phyloP scores from a whole-genome alignment of 1,284 basidiomycete species.

The Rhizoctonia solani region DNA sequence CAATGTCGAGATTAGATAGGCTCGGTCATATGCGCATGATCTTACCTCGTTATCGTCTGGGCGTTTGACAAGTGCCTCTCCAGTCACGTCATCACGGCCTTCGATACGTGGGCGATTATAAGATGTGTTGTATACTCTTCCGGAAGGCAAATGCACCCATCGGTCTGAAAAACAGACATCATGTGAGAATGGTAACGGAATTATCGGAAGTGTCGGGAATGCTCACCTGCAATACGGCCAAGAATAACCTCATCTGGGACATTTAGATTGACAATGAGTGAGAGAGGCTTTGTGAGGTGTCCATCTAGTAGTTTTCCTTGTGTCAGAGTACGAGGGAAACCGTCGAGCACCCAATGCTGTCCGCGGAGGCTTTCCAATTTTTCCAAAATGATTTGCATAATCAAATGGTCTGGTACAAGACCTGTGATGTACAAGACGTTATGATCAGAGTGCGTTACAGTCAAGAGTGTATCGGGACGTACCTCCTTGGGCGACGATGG shows the following conservation, averaged over 20 bases:
- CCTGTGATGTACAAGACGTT: conserved; percentile 41
- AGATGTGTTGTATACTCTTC: conserved; percentile 90
- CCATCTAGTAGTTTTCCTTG: conserved; percentile 86
- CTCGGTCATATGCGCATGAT: conserved; percentile 45
- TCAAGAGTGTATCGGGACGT: conserved; percentile 23
- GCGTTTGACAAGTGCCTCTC: conserved; percentile 85
- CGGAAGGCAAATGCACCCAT: conserved; percentile 92
- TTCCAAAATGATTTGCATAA: conserved; percentile 72
- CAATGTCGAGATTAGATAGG: conserved; percentile 19
- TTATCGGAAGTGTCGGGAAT: not conserved
- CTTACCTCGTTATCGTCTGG: conserved; percentile 89
- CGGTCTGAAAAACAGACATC: conserved; percentile 58
- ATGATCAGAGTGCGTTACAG: not conserved
- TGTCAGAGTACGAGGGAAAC: conserved; percentile 90
- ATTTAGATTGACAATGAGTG: conserved; percentile 87
- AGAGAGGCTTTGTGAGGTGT: conserved; percentile 72
- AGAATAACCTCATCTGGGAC: conserved; percentile 91
- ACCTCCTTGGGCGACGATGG: conserved; percentile 73
- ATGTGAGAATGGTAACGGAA: not conserved
- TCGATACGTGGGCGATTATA: conserved; percentile 88
- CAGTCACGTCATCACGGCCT: conserved; percentile 90
- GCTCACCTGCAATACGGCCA: conserved; percentile 73
- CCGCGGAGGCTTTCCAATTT: conserved; percentile 57
- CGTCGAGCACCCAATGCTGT: conserved; percentile 90
- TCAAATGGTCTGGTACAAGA: conserved; percentile 75